These are phyloP conservation scores for Candida tammaniensis DNA, from an alignment of 805 yeast genomes.

Conservation along the genomic window DNA sequence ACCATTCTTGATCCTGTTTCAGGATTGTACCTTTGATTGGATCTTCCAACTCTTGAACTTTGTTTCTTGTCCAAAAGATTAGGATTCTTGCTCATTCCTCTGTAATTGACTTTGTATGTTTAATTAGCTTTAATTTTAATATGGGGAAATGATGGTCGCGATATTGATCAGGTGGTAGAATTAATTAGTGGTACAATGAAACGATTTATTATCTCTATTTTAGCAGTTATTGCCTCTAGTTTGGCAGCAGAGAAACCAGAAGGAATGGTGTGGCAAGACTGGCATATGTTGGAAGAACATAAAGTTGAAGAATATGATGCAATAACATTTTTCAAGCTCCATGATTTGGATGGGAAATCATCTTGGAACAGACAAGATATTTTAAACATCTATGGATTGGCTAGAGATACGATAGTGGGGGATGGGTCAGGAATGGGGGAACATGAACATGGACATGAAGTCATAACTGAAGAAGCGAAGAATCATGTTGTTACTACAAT, in stretches of 20 bases:
- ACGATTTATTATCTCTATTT: too few species aligned
- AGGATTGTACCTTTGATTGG: conserved; percentile 55
- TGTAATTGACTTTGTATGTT: too few species aligned
- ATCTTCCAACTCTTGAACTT: conserved; percentile 53
- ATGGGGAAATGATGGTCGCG: too few species aligned
- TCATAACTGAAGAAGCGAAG: conserved; percentile 52
- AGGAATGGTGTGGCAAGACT: conserved; percentile 68
- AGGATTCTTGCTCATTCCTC: conserved; percentile 6
- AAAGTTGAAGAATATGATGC: conserved; percentile 72
- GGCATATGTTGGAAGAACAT: conserved; percentile 94
- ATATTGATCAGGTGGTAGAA: too few species aligned
- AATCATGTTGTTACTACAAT: conserved; percentile 55
- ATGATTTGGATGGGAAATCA: conserved; percentile 66
- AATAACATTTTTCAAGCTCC: conserved; percentile 72
- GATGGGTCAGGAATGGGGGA: conserved; percentile 88
- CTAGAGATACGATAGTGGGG: conserved; percentile 71
- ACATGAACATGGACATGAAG: conserved; percentile 60
- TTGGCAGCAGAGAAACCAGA: conserved; percentile 47
- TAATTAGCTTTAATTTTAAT: too few species aligned
- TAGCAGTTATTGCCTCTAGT: too few species aligned
- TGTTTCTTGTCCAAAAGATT: conserved; percentile 8
- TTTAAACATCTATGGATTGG: conserved; percentile 75
- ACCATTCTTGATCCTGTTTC: conserved; percentile 78
- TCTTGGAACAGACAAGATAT: conserved; percentile 60
- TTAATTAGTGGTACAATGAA: too few species aligned